Base-by-base conservation (phyloP, 371 early-diverging fungal species). In the Circinella umbellata region DNA sequence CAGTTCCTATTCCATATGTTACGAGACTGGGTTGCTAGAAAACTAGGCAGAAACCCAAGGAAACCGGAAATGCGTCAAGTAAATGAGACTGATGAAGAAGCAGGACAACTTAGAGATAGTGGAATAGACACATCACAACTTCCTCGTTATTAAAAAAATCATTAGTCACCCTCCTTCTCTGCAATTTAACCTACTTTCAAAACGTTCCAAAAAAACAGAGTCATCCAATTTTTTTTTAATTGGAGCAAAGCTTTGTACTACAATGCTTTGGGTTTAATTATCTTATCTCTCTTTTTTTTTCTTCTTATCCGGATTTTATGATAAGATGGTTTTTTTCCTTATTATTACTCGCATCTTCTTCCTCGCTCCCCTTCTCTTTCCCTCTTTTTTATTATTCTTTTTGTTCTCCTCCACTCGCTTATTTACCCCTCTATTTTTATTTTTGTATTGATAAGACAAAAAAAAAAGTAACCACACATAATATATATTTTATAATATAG, bases 1-100 rank as follows among this genome's bases (percentile, higher is more conserved):
- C 72, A 80, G 34, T 65, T 74, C 15, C 38, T 75, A 14, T 49
- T 86, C 54, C 86, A 87, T 67, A 72, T 49, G 48, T 61, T 79
- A 14, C 76, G 86, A 35, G 78, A 82, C 20, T 67, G 63, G 46
- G 61, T 63, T 14, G 63, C 71, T 9, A 59, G 36, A 4, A 53
- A 66, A 60, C 60, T 84, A n/a, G 57, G 57, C 7, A 18, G 57
- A 57, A 27, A 27, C 34, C 57, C 57, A 13, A 20, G 9, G 7
- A 57, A 57, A 14, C 20, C 34, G 0, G 57, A 57, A 14, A 57
- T 57, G 57, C 57, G 35, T 10, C 57, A 57, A 57, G 27, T 27
- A 27, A 27, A 27, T 27, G 27, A 27, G 27, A 34, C 5, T 34
- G 57, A 57, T 13, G 57, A 27, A 57, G 57, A 34, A 57, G 27